Evolutionary conservation across 805 yeast genomes (phyloP), one percentile per base, ranked within the genome.

Genomic region (Nakazawaea laoshanensis): DNA sequence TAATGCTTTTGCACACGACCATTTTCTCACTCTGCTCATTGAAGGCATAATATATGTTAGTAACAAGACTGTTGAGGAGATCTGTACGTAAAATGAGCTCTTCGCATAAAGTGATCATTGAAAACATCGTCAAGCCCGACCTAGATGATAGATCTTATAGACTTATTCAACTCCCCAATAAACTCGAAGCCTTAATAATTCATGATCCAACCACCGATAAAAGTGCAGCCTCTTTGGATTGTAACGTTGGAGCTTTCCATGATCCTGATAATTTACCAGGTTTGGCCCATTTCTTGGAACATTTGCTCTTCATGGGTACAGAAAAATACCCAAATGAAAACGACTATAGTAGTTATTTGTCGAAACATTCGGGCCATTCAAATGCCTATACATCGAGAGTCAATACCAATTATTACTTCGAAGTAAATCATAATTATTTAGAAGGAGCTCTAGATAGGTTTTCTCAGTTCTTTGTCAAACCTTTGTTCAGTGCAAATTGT

Each of bases 361-460:
- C 94, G 7, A 76, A 80, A 40, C 94, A 92, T 50, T 80, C 88
- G 25, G 98, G 97, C 13, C 70, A 70, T 40, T 82, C 94, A 22
- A 89, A 89, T 52, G 98, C 98, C 1, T 89, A 80, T 55, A 89
- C 98, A 1, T 78, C 95, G 2, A 64, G 86, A 3, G 80, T 80
- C 45, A 86, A 84, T 47, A 89, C 97, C 4, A 89, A 89, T 57
- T 89, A 87, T 56, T 87, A 70, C 55, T 89, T 92, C 48, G 95
- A 89, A 48, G 72, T 92, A 4, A 73, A 78, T 38, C 70, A 81
- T 36, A 80, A 77, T 41, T 72, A 78, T 43, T 62, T 89, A 39
- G 75, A 78, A 40, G 96, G 94, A 5, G 96, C 96, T 0, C 60
- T 89, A 33, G 97, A 89, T 53, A 66, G 97, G 46, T 89, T 89